phyloP scores from a whole-genome alignment of 208 protist genomes.

The Porcisia deanei region DNA sequence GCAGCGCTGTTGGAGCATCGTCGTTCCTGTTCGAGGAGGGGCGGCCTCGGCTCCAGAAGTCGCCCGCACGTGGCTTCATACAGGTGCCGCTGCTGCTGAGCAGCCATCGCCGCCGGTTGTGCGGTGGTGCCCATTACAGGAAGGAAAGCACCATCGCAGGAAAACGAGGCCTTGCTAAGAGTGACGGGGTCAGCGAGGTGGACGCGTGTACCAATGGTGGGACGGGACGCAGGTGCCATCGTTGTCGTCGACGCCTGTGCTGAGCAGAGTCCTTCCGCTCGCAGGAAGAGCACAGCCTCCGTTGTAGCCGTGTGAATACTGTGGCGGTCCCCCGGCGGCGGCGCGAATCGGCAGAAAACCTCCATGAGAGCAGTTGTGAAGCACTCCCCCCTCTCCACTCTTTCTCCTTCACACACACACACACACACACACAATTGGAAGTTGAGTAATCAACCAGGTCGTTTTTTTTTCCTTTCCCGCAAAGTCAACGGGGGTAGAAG shows the following conservation, averaged over 20 bases:
- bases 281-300: conserved; percentile 20
- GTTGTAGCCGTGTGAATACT: neutral
- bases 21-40: neutral
- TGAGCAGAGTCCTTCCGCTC: conserved; percentile 1
- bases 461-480: neutral
- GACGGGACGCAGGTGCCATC: neutral
- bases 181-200: conserved; percentile 39
- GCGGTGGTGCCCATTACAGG: conserved; percentile 9
- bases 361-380: conserved; percentile 30
- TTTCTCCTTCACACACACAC: too few species aligned
- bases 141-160: conserved; percentile 43
- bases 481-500: neutral
- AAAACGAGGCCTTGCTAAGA: conserved; percentile 34
- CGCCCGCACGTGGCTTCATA: conserved; percentile 23
- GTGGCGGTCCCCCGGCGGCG: neutral
- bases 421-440: too few species aligned
- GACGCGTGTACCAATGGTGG: conserved; percentile 15
- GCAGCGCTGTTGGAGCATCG: neutral
- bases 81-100: conserved; percentile 12
- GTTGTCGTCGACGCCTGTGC: neutral
- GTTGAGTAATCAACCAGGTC: neutral
- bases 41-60: conserved; percentile 10
- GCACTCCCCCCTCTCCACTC: neutral
- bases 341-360: conserved; percentile 66
- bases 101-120: conserved; percentile 25